Evolutionary conservation across 1,284 basidiomycete species (phyloP), one percentile per base, ranked within the genome.

Genomic region (Pseudozyma hubeiensis): DNA sequence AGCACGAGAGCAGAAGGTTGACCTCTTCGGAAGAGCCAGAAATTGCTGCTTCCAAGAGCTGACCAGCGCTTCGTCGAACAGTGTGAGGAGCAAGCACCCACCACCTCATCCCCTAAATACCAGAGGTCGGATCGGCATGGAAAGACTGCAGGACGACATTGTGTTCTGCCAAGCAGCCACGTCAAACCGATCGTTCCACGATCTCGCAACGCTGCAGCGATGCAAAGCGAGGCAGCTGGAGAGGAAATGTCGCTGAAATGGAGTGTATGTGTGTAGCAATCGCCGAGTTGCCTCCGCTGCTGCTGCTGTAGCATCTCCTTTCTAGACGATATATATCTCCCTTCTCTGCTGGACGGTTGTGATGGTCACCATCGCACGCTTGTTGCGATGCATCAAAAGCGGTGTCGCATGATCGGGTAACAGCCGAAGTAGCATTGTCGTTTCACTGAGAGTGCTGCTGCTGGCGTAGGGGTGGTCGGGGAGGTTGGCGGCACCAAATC

Each of bases 101-200:
- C 51, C 61, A 48, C 61, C 60, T 60, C 66, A 64, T 69, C 66
- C 66, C 66, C 61, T 52, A 19, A 45, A 57, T 63, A 59, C 60
- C 57, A 45, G 33, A 59, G 61, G 56, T 52, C 52, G 11, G 66
- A 53, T 50, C 53, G 30, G 52, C 34, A 43, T 29, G 24, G n/a
- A 24, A 24, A 24, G 19, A 24, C 54, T 62, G 50, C 50, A 55
- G 37, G 61, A 53, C 66, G 66, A 69, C 66, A 69, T 64, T 69
- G 66, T 64, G 60, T 60, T 69, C 66, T 64, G 56, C 56, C 66
- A 29, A 54, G n/a, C 29, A 29, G 33, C 52, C 43, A 30, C 34
- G 19, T 16, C 3, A 31, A 34, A 37, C 53, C 53, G 56, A 64
- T 56, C 56, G 35, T 56, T 31, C 53, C 52, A 50, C 53, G 61